Evolutionary conservation across 345 rosid genomes (phyloP).

Genomic region (Clausena lansium): DNA sequence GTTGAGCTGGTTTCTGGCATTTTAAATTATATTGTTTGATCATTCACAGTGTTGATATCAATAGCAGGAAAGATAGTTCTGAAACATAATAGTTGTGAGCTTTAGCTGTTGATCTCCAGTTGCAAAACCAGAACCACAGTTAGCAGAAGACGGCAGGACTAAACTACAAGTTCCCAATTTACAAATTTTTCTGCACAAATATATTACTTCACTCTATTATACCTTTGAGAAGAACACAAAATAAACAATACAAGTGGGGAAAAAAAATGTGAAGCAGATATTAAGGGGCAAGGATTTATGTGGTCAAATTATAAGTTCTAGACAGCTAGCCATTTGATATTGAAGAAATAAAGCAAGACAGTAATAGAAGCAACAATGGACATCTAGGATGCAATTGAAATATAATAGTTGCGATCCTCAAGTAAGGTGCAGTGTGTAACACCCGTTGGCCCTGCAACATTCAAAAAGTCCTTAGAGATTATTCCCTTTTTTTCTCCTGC

Average conservation of each 20-base stretch:
- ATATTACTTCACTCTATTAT: not conserved
- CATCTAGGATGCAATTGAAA: no score
- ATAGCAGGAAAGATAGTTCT: slow-evolving; percentile 91
- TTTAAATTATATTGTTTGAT: no score
- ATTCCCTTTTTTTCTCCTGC: slow-evolving; percentile 87
- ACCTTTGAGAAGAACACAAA: not conserved
- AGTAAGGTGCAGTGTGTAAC: no score
- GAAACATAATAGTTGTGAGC: slow-evolving; percentile 79
- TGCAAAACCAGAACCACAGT: slow-evolving; percentile 97
- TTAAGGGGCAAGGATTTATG: not conserved
- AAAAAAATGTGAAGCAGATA: not conserved
- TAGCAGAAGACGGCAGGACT: no score
- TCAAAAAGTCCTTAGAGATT: slow-evolving; percentile 77
- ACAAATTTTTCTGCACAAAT: not conserved
- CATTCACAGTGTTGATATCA: no score
- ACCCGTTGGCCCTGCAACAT: slow-evolving; percentile 94
- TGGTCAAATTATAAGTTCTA: not conserved
- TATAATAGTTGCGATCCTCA: no score
- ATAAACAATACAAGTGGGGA: not conserved
- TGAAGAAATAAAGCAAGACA: not conserved
- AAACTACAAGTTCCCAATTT: no score
- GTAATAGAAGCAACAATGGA: not conserved
- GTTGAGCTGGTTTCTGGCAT: slow-evolving; percentile 7
- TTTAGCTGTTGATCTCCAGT: slow-evolving; percentile 78
- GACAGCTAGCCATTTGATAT: not conserved